phyloP scores from a whole-genome alignment of 306 rosid species.

The Dalbergia oliveri region DNA sequence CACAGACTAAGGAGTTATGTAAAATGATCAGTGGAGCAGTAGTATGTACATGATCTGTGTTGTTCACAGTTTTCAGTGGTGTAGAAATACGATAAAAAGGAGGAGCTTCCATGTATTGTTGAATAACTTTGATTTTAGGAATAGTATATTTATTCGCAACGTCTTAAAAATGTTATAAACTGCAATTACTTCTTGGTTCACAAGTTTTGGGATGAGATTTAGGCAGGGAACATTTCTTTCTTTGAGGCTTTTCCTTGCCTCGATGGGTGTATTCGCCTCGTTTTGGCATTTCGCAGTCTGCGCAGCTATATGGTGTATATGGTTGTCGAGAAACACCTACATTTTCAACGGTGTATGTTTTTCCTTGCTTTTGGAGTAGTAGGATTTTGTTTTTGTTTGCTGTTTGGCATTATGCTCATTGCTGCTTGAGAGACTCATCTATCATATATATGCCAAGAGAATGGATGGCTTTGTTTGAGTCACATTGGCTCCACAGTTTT shows the following conservation, averaged over 20 bases:
- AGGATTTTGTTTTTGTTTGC: conserved; percentile 12
- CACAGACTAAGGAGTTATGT: conserved; percentile 12
- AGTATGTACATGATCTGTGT: conserved; percentile 10
- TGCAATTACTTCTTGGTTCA: no score
- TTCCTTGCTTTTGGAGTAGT: not conserved
- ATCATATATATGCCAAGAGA: not conserved
- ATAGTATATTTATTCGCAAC: not conserved
- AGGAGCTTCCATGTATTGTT: conserved; percentile 4
- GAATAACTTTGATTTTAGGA: not conserved
- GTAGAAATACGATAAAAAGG: not conserved
- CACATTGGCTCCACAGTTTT: not conserved
- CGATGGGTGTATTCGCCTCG: not conserved
- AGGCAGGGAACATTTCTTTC: no score
- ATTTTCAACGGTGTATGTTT: not conserved
- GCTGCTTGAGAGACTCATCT: not conserved
- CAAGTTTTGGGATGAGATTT: no score
- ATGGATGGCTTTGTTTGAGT: conserved; percentile 24
- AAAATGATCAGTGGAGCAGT: conserved; percentile 15
- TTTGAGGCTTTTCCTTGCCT: conserved; percentile 19
- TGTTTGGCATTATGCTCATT: conserved; percentile 23
- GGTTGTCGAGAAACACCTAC: conserved; percentile 10
- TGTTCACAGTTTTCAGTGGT: conserved; percentile 24
- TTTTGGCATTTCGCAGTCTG: conserved; percentile 1
- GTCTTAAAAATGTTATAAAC: not conserved
- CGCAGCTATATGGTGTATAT: conserved; percentile 7